These are phyloP conservation scores for Dioscorea cayenensis DNA, from an alignment of 116 monocot genomes.

Conservation along the genomic window DNA sequence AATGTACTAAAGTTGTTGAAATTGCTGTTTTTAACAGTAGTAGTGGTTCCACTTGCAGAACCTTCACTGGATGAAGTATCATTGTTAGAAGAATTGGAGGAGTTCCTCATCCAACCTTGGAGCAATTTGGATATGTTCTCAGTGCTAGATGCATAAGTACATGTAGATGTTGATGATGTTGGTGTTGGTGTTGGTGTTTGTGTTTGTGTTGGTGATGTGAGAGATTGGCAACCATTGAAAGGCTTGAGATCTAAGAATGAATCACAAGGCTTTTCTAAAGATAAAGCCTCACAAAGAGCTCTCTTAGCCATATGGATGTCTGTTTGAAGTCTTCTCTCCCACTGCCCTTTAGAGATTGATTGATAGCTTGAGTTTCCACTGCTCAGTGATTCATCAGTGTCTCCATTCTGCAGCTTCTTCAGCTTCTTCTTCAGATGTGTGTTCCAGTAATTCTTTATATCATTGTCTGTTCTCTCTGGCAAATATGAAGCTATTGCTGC, in stretches of 20 bases:
- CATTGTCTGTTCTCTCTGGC: conserved; percentile 82
- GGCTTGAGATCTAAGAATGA: conserved; percentile 22
- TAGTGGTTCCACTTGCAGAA: neutral
- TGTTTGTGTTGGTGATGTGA: conserved; percentile 37
- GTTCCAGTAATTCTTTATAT: conserved; percentile 93
- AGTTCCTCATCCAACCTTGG: conserved; percentile 44
- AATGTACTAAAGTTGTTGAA: neutral
- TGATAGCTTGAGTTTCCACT: conserved; percentile 1
- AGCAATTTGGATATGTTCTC: conserved; percentile 67
- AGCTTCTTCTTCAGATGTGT: conserved; percentile 82
- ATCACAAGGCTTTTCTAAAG: neutral
- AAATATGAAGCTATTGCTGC: conserved; percentile 82
- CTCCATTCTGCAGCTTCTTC: conserved; percentile 10
- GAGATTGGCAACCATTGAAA: conserved; percentile 10
- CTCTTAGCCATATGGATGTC: conserved; percentile 73
- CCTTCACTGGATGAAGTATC: neutral
- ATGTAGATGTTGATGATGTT: neutral
- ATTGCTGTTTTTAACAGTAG: neutral
- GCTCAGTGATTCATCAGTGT: neutral
- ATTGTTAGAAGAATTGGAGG: neutral
- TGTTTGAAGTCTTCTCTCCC: conserved; percentile 82
- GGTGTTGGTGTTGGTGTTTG: neutral
- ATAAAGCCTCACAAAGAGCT: conserved; percentile 65
- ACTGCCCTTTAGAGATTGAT: conserved; percentile 65
- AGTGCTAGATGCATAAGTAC: conserved; percentile 31